Conservation (phyloP, 2,329 filamentous ascomycete species). For the Diaporthe sp. region DNA sequence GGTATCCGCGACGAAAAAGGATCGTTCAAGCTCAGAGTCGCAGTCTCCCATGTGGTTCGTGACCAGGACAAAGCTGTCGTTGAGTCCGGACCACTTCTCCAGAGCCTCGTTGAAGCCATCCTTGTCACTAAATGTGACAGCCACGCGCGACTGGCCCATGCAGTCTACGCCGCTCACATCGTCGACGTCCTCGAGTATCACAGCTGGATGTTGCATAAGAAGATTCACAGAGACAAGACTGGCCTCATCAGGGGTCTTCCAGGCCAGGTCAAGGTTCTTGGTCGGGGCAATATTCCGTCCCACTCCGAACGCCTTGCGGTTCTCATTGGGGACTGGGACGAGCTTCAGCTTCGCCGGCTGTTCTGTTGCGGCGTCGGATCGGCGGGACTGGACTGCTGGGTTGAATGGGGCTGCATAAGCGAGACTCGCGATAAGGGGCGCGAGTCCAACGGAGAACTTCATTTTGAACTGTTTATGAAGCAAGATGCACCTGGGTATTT, state of each 20-base stretch:
- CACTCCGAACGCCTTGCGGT: not conserved
- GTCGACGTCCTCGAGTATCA: slow-evolving; percentile 52
- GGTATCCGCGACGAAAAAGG: slow-evolving; percentile 44
- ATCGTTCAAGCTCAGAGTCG: slow-evolving; percentile 43
- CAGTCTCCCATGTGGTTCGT: slow-evolving; percentile 46
- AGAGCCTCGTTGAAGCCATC: slow-evolving; percentile 44
- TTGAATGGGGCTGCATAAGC: slow-evolving; percentile 9
- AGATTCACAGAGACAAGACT: slow-evolving; percentile 65
- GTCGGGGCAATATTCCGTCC: slow-evolving; percentile 35
- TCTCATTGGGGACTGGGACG: slow-evolving; percentile 16
- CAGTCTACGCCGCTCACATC: slow-evolving; percentile 67
- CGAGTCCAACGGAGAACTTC: slow-evolving; percentile 18
- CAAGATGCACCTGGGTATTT: not conserved
- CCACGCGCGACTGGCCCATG: slow-evolving; percentile 63
- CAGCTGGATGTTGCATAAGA: slow-evolving; percentile 54
- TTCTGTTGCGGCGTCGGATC: not conserved
- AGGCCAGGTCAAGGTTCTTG: slow-evolving; percentile 36
- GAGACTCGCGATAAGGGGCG: slow-evolving; percentile 4
- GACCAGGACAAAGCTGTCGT: slow-evolving; percentile 44
- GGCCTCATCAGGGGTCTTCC: slow-evolving; percentile 55
- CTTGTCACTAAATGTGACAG: slow-evolving; percentile 42
- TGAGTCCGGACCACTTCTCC: slow-evolving; percentile 40
- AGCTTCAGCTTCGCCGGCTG: slow-evolving; percentile 29
- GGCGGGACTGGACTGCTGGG: not conserved
- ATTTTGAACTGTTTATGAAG: slow-evolving; percentile 1